These are phyloP conservation scores for Colletotrichum gigasporum DNA, from an alignment of 2,329 filamentous ascomycete species.

Conservation along the genomic window DNA sequence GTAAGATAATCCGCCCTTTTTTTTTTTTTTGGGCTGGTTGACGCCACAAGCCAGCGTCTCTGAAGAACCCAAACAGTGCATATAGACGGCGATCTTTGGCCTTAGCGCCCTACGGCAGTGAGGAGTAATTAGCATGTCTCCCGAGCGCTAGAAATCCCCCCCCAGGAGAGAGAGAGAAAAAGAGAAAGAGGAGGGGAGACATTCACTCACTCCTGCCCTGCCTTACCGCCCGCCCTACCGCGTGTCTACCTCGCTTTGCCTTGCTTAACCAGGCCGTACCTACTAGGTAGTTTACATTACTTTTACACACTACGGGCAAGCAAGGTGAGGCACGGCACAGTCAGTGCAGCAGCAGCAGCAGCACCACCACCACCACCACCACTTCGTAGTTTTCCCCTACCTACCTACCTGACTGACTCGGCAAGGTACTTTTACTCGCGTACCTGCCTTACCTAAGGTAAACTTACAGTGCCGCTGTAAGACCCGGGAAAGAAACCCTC, in stretches of 20 bases:
- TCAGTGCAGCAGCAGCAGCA: too few relatives aligned
- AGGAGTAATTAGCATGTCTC: constrained; percentile 20
- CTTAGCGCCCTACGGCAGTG: constrained; percentile 25
- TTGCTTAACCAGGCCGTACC: constrained; percentile 20
- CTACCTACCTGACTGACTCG: too few relatives aligned
- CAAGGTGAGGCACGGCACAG: too few relatives aligned
- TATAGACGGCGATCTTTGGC: constrained; percentile 19
- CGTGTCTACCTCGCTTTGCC: not conserved
- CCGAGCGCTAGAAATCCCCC: too few relatives aligned
- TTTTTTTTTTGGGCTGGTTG: not conserved
- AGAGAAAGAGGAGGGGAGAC: not conserved
- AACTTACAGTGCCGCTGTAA: not conserved
- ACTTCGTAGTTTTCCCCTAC: too few relatives aligned
- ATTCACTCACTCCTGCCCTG: not conserved
- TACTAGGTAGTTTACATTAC: constrained; percentile 4
- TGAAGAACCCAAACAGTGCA: constrained; percentile 31
- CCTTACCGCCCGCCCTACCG: not conserved
- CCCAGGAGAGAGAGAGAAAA: not conserved
- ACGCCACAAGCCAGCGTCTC: constrained; percentile 28
- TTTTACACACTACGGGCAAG: too few relatives aligned
- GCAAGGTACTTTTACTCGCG: constrained; percentile 4
- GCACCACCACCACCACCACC: too few relatives aligned
- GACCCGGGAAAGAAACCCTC: not conserved
- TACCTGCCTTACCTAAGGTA: too few relatives aligned
- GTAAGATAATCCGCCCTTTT: not conserved